Evolutionary conservation across 2,329 filamentous ascomycete genomes (phyloP), one percentile per base, ranked within the genome.

Genomic region (Mollisiaceae sp.): DNA sequence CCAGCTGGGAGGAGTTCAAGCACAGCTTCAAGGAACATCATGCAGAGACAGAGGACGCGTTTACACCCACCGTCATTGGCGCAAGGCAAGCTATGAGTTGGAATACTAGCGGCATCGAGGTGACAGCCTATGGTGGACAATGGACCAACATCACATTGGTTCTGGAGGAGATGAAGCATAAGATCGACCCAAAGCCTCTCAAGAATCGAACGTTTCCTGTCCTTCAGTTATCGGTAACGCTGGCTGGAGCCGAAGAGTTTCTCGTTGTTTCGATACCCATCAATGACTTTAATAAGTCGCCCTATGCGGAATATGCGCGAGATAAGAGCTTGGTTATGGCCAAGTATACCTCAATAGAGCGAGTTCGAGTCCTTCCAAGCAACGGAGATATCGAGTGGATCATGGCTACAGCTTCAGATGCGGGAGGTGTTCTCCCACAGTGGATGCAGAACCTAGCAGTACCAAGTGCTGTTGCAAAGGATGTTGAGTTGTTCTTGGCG

Each of bases 371-470:
- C 45, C 45, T 75, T 24, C 70, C 72, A 6, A 70, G 63, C 4
- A 74, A 71, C n/a, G 78, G 79, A 0, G 75, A 78, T 20, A 82
- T 91, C 56, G 88, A 90, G 76, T 95, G 91, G 91, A 80, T 89
- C 65, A 94, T 94, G 90, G 90, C 87, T 9, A 94, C 91, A 11
- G 85, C 88, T 12, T 90, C 88, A 65, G 86, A 94, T 75, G 91
- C 91, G 0, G 82, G 83, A 62, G 91, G 91, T 0, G 77, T 83
- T 35, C 73, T 94, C 63, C 91, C 91, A 0, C 80, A 83, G 75
- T 88, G 82, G 80, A 75, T 90, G 70, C 91, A 93, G 80, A 88
- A 86, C 67, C 72, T 85, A 75, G 86, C 84, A 3, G 81, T 91
- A 58, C 85, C 88, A 1, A 83, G 82, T 1, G 82, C 85, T 66